Evolutionary conservation across 164 flowering plant species (phyloP), one percentile per base, ranked within the genome.

Genomic region (Umbilicus rupestris): DNA sequence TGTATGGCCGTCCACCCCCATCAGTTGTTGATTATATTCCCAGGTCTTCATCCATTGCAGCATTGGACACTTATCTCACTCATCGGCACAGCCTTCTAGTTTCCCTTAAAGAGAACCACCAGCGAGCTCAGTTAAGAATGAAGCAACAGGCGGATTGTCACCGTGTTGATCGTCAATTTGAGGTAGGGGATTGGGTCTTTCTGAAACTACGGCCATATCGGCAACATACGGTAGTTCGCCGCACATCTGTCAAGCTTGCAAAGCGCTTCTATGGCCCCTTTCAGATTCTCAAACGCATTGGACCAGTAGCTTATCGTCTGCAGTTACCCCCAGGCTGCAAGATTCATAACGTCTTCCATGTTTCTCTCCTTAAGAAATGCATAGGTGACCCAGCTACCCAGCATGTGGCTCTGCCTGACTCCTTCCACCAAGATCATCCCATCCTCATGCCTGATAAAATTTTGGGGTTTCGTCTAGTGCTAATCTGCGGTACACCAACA

Each of bases 1-100:
- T 69, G 1, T 69, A 62, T 63, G 60, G 71, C 4, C 39, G 37
- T 15, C 15, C 39, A 0, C 70, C 70, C 3, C 65, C 65, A 11
- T 1, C 59, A 31, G 2, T 16, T n/a, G 2, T 24, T 2, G n/a
- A 16, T 16, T 55, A 55, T 9, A 11, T 55, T n/a, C 29, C 26
- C 2, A 26, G 29, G 3, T 6, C 7, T 5, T 15, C 58, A 15
- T 7, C 58, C 20, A 24, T 50, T 19, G 26, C 22, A 9, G 60
- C 60, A 9, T 3, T 55, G n/a, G 69, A 41, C 59, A 12, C 14
- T 1, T 1, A 0, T 3, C 12, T 58, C 12, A 15, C 19, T 14
- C 24, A 30, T 15, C 17, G 52, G 5, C 3, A 3, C 2, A 20
- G 22, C 3, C 17, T 16, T 4, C 22, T 47, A 20, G n/a, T 3